Base-by-base conservation (phyloP, 208 protist species). In the Acanthamoeba healyi region DNA sequence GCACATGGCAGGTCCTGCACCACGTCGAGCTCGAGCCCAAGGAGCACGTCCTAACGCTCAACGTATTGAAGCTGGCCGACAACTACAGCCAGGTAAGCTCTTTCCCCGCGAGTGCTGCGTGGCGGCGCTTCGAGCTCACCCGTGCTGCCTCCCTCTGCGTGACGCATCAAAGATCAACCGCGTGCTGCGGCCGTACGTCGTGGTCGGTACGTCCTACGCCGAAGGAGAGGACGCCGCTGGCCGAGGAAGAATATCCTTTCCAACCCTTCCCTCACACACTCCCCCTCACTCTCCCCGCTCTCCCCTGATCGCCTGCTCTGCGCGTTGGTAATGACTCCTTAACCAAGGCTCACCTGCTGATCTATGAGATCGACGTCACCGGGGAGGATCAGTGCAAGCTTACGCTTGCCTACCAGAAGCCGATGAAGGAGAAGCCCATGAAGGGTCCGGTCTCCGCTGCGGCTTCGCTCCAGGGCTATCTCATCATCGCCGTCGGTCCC, bases 231-330 rank as follows among this genome's bases (percentile, higher is more conserved):
- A 92, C 61, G 49, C 87, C 61, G 44, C 40, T 2, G 38, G 87
- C 42, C 38, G 49, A 24, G 87, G 87, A 77, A 70, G 87, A 92
- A 92, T 92, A 92, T 92, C 86, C 86, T 92, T 46, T 92, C 56
- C 49, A 36, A 32, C 49, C 86, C 29, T 61, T 46, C 29, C 17
- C 7, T 44, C 34, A 29, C 19, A 32, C 0, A 63, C 9, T 88
- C 58, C 58, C 10, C 58, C 36, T 87, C 5, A 9, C 44, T 54
- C 36, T 54, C 49, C 29, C 77, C 14, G 26, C 17, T 38, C 6
- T 56, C 54, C 38, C 26, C 4, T 63, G 24, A 63, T 24, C 56
- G 15, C 15, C 15, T 82, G 15, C 34, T 84, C 0, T 51, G 7
- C 32, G 12, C 6, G 34, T 38, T 77, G 10, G 63, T 40, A 40